Conservation (phyloP, 352 stramenopile species). For the Globisporangium nunn region DNA sequence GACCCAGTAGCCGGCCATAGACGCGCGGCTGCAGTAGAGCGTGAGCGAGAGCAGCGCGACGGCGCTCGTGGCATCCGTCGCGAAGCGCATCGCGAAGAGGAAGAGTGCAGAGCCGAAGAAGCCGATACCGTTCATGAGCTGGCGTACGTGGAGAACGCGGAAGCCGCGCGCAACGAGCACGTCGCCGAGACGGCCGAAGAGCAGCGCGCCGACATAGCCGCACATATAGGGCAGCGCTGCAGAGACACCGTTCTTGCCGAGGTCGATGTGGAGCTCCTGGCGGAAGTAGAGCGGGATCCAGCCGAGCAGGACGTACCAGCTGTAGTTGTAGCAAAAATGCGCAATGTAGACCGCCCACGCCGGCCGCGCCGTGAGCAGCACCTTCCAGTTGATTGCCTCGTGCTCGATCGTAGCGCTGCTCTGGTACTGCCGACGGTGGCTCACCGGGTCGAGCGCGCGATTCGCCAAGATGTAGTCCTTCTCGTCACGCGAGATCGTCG, state of each 20-base stretch:
- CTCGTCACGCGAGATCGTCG: slow-evolving; percentile 48
- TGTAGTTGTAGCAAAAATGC: slow-evolving; percentile 87
- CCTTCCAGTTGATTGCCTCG: slow-evolving; percentile 54
- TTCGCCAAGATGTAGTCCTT: slow-evolving; percentile 60
- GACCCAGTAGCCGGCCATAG: slow-evolving; percentile 82
- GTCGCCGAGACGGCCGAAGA: slow-evolving; percentile 68
- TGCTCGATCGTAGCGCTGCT: slow-evolving; percentile 31
- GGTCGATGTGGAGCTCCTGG: slow-evolving; percentile 67
- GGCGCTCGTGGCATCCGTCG: slow-evolving; percentile 37
- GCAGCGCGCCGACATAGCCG: slow-evolving; percentile 65
- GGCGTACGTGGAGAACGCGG: slow-evolving; percentile 68
- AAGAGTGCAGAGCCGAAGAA: slow-evolving; percentile 70
- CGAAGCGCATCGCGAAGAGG: slow-evolving; percentile 66
- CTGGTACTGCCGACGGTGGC: slow-evolving; percentile 28
- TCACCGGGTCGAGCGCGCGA: slow-evolving; percentile 38
- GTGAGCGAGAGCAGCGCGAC: slow-evolving; percentile 67
- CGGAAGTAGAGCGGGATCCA: slow-evolving; percentile 88
- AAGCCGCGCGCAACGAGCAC: slow-evolving; percentile 51
- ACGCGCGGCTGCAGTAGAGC: slow-evolving; percentile 67
- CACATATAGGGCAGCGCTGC: slow-evolving; percentile 74
- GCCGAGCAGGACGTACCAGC: slow-evolving; percentile 81
- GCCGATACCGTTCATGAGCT: slow-evolving; percentile 68
- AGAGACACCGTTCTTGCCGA: slow-evolving; percentile 56
- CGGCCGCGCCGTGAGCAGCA: slow-evolving; percentile 53
- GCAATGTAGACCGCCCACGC: slow-evolving; percentile 83